phyloP scores from a whole-genome alignment of 2,329 filamentous ascomycete genomes.

The Bipolaris zeicola region DNA sequence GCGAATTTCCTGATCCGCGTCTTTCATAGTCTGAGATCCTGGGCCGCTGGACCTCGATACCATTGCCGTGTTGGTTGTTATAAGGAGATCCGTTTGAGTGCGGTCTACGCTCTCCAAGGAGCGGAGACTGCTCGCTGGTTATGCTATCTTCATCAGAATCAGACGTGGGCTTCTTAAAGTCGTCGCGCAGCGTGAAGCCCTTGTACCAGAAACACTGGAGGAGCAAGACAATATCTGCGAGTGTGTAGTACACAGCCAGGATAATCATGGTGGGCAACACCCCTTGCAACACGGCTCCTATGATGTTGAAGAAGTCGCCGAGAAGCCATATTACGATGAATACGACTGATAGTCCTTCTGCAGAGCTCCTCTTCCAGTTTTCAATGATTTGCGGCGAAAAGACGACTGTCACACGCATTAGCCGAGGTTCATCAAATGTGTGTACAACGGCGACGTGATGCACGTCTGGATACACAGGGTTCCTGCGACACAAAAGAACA shows the following conservation, averaged over 20 bases:
- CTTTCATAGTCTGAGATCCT: conserved; percentile 47
- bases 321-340: conserved; percentile 93
- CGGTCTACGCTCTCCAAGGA: conserved; percentile 38
- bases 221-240: conserved; percentile 87
- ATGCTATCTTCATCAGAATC: conserved; percentile 35
- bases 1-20: conserved; percentile 40
- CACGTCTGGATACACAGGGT: not conserved
- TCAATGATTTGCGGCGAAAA: conserved; percentile 97
- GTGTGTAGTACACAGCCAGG: conserved; percentile 90
- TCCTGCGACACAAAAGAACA: not conserved
- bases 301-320: conserved; percentile 95
- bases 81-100: conserved; percentile 30
- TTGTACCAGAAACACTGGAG: conserved; percentile 95
- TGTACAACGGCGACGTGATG: not conserved
- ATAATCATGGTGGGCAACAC: conserved; percentile 96
- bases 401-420: conserved; percentile 61
- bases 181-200: conserved; percentile 64
- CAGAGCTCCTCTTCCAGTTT: conserved; percentile 83
- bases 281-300: conserved; percentile 87
- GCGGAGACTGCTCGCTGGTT: conserved; percentile 44
- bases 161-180: conserved; percentile 32
- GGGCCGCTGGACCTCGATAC: conserved; percentile 29
- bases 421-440: not conserved
- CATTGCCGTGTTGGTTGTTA: conserved; percentile 24
- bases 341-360: conserved; percentile 85